These are phyloP conservation scores for Chalciporus pseudorubinellus DNA, from an alignment of 768 basidiomycete genomes.

Conservation along the genomic window DNA sequence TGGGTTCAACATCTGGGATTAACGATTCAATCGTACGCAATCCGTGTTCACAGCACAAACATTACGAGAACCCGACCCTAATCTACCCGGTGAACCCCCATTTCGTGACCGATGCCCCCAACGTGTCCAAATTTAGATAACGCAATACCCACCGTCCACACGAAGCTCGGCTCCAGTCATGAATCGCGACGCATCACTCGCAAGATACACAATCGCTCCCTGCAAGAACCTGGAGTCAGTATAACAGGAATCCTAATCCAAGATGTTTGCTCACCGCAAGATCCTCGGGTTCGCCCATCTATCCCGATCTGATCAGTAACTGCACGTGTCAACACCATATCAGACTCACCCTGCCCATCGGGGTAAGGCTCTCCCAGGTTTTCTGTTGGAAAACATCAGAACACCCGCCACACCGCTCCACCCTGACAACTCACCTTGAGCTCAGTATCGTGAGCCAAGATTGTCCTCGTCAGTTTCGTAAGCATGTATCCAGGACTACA, in stretches of 20 bases:
- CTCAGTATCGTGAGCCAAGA: slow-evolving; percentile 71
- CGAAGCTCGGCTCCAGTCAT: slow-evolving; percentile 85
- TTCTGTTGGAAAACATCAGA: slow-evolving; percentile 41
- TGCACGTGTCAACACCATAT: neutral
- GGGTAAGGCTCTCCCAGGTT: slow-evolving; percentile 83
- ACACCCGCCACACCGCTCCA: too few species aligned
- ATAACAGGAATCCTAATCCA: neutral
- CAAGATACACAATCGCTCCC: slow-evolving; percentile 88
- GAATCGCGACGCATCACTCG: slow-evolving; percentile 86
- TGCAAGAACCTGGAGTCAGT: slow-evolving; percentile 27
- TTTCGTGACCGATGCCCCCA: slow-evolving; percentile 13
- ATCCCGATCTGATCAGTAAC: slow-evolving; percentile 9
- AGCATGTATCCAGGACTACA: slow-evolving; percentile 90
- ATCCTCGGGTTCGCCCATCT: slow-evolving; percentile 94
- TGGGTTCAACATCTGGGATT: too few species aligned
- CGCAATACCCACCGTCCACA: slow-evolving; percentile 89
- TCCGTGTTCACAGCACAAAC: slow-evolving; percentile 7
- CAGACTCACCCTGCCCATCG: slow-evolving; percentile 70
- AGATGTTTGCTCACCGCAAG: slow-evolving; percentile 54
- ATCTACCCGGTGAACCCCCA: too few species aligned
- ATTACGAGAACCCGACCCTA: slow-evolving; percentile 6
- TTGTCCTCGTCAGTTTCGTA: slow-evolving; percentile 82
- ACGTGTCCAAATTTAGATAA: slow-evolving; percentile 39
- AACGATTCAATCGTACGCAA: neutral
- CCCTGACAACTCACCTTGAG: slow-evolving; percentile 57